A percentile compares a stretch with the other conserved stretches of the same genome.
Evolutionary conservation across 2,329 filamentous ascomycete species (phyloP).

Genomic region (Pseudogymnoascus pannorum): DNA sequence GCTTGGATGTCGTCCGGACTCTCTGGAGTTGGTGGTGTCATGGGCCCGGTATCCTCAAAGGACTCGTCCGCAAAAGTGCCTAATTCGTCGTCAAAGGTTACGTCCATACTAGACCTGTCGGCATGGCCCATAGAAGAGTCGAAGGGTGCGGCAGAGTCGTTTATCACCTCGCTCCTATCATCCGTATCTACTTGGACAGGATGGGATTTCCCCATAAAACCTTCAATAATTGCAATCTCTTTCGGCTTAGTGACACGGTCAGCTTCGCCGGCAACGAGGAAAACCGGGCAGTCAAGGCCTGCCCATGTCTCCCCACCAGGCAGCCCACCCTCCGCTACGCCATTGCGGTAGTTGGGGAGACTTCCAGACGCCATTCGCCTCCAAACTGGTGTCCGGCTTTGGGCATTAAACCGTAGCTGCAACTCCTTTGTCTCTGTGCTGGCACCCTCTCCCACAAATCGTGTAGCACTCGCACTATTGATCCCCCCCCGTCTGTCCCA

Average conservation of each 20-base stretch:
- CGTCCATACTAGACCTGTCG: background rate
- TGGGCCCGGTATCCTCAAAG: background rate
- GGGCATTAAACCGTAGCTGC: conserved; percentile 70
- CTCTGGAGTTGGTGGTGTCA: background rate
- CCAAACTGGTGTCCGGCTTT: conserved; percentile 77
- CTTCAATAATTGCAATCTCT: conserved; percentile 61
- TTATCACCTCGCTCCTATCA: conserved; percentile 32
- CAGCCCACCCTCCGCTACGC: conserved; percentile 52
- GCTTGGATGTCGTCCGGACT: background rate
- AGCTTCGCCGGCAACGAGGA: conserved; percentile 68
- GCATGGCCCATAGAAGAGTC: conserved; percentile 24
- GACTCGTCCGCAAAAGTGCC: background rate
- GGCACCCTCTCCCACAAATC: conserved; percentile 65
- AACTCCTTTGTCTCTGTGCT: conserved; percentile 59
- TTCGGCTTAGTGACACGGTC: conserved; percentile 68
- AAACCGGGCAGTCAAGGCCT: conserved; percentile 64
- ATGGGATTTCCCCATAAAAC: conserved; percentile 30
- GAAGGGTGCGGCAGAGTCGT: conserved; percentile 43
- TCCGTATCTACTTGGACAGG: conserved; percentile 21
- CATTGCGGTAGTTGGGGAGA: conserved; percentile 52
- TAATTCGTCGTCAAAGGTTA: background rate
- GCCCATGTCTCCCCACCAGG: conserved; percentile 66
- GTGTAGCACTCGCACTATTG: conserved; percentile 68
- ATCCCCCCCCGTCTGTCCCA: conserved; percentile 75
- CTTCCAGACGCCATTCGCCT: conserved; percentile 70